Conservation (phyloP, 306 rosid genomes). For the Styphnolobium japonicum region DNA sequence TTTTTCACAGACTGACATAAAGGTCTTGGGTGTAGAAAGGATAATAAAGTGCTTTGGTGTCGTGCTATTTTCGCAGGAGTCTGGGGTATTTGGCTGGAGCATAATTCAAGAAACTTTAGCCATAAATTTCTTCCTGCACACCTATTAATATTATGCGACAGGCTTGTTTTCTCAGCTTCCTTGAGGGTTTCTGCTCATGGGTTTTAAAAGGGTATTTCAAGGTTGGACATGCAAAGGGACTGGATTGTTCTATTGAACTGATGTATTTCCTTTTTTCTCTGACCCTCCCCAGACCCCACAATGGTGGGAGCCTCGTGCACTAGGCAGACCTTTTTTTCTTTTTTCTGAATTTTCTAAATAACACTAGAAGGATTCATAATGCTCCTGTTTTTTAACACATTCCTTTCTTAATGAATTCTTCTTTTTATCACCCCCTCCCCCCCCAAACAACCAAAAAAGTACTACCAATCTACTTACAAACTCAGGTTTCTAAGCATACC, state of each 20-base stretch:
- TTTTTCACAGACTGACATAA: neutral
- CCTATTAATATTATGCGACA: neutral
- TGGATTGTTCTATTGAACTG: neutral
- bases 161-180: neutral
- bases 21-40: neutral
- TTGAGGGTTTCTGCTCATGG: neutral
- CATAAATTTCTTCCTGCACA: neutral
- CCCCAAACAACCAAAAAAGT: neutral
- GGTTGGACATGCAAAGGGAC: neutral
- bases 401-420: neutral
- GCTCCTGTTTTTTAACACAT: neutral
- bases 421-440: too few species aligned
- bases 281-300: neutral
- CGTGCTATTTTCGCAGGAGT: neutral
- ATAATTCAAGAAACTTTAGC: neutral
- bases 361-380: neutral
- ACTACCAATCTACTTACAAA: neutral
- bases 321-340: neutral
- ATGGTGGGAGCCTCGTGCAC: neutral
- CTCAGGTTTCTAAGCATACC: conserved; percentile 48
- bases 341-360: neutral
- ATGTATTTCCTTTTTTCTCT: neutral
- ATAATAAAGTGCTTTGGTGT: neutral
- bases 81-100: neutral
- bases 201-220: neutral